These are phyloP conservation scores for Teratosphaeria viscida DNA, from an alignment of 2,329 filamentous ascomycete species.

Conservation along the genomic window DNA sequence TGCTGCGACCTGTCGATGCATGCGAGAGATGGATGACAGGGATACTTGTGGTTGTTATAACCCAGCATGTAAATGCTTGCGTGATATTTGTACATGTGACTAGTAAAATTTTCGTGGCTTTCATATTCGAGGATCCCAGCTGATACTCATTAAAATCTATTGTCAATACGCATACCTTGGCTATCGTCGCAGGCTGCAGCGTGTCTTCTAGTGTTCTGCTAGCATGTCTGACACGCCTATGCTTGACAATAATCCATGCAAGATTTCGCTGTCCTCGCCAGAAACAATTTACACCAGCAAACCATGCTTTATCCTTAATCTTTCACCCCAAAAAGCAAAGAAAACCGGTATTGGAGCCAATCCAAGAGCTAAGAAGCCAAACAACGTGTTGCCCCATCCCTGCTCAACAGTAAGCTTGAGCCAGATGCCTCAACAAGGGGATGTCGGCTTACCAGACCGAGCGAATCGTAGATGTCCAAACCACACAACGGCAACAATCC, in stretches of 20 bases:
- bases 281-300: slow-evolving; percentile 1
- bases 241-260: not conserved
- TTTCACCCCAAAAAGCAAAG: slow-evolving; percentile 37
- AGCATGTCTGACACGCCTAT: not conserved
- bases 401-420: not conserved
- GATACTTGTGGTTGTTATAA: not conserved
- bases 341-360: slow-evolving; percentile 36
- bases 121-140: no score
- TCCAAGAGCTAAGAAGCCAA: slow-evolving; percentile 42
- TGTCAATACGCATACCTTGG: no score
- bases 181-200: not conserved
- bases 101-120: no score
- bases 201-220: not conserved
- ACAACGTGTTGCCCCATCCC: slow-evolving; percentile 49
- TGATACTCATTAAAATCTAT: no score
- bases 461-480: slow-evolving; percentile 46
- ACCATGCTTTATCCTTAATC: slow-evolving; percentile 4
- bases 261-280: not conserved
- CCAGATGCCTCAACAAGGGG: not conserved
- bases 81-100: no score
- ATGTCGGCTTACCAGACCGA: slow-evolving; percentile 35
- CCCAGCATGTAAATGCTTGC: no score
- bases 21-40: not conserved
- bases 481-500: slow-evolving; percentile 50
- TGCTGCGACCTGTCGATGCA: not conserved